Percentiles rank a stretch among this genome's conserved stretches.
Conservation (phyloP, 345 rosid species). For the Camelina hispida region DNA sequence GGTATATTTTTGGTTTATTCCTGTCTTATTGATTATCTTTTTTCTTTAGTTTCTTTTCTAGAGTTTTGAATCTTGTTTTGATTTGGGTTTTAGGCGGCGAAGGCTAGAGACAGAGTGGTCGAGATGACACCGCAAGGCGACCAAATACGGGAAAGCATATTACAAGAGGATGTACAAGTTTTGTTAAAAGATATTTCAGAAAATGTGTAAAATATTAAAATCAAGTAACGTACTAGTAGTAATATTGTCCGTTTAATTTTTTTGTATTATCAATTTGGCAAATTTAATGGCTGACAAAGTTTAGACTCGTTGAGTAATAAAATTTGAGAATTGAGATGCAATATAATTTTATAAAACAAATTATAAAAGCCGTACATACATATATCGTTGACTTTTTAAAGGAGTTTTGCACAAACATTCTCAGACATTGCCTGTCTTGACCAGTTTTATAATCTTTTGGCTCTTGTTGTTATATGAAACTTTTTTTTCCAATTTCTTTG, state of each 20-base stretch:
- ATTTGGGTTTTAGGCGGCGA: conserved; percentile 43
- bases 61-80: conserved; percentile 5
- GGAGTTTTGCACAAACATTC: too few relatives aligned
- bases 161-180: conserved; percentile 29
- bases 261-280: neutral
- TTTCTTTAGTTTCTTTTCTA: neutral
- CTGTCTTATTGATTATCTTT: neutral
- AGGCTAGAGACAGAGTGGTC: conserved; percentile 48
- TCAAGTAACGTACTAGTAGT: neutral
- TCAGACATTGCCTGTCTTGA: too few relatives aligned
- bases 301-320: too few relatives aligned
- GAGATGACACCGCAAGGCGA: conserved; percentile 29
- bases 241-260: neutral
- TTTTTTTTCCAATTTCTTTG: too few relatives aligned
- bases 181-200: neutral
- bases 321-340: too few relatives aligned
- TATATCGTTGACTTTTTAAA: too few relatives aligned
- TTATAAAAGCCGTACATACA: too few relatives aligned
- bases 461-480: too few relatives aligned
- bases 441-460: too few relatives aligned
- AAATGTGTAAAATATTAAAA: conserved; percentile 19
- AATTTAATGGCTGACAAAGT: too few relatives aligned
- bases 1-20: conserved; percentile 36
- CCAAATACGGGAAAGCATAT: conserved; percentile 28
- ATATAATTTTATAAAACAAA: too few relatives aligned